Percentiles rank a stretch among this genome's conserved stretches.
Conservation (phyloP, 345 rosid genomes). For the Excoecaria agallocha region DNA sequence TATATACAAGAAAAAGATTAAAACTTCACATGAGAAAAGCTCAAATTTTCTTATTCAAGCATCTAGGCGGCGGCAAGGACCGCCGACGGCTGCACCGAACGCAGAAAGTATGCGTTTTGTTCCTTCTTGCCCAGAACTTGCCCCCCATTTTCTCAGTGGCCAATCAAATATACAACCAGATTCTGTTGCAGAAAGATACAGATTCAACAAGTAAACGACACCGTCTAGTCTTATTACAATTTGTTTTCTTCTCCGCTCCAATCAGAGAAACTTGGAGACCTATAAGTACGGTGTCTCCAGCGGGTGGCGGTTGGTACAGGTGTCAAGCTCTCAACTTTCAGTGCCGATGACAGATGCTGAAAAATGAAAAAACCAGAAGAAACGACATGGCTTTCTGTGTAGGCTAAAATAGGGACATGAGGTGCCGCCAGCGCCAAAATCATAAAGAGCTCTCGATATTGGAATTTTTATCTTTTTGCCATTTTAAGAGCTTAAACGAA, state of each 20-base stretch:
- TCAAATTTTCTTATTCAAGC: slow-evolving; percentile 14
- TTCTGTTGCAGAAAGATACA: not conserved
- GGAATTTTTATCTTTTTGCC: not conserved
- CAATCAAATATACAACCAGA: not conserved
- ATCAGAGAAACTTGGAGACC: not conserved
- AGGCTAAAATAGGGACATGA: not conserved
- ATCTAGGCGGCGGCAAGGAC: slow-evolving; percentile 14
- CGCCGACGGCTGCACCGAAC: slow-evolving; percentile 19
- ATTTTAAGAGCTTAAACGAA: not conserved
- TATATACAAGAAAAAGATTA: not conserved
- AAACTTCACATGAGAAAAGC: not conserved
- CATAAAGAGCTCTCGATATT: not conserved
- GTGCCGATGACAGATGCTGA: not conserved
- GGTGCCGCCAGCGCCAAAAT: slow-evolving; percentile 7
- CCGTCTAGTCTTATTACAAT: not conserved
- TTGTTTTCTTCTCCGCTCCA: not conserved
- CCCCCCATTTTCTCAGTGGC: slow-evolving; percentile 12
- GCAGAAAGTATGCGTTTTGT: slow-evolving; percentile 20
- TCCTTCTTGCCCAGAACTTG: slow-evolving; percentile 27
- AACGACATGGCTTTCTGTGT: not conserved
- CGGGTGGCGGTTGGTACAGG: not conserved
- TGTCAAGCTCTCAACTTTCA: not conserved
- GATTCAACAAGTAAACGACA: not conserved
- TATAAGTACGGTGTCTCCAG: not conserved
- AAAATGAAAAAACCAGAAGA: too few relatives aligned